A percentile compares a stretch with the other conserved stretches of the same genome.
Evolutionary conservation across 2,329 filamentous ascomycete genomes (phyloP).

Genomic region (Botryotinia calthae): DNA sequence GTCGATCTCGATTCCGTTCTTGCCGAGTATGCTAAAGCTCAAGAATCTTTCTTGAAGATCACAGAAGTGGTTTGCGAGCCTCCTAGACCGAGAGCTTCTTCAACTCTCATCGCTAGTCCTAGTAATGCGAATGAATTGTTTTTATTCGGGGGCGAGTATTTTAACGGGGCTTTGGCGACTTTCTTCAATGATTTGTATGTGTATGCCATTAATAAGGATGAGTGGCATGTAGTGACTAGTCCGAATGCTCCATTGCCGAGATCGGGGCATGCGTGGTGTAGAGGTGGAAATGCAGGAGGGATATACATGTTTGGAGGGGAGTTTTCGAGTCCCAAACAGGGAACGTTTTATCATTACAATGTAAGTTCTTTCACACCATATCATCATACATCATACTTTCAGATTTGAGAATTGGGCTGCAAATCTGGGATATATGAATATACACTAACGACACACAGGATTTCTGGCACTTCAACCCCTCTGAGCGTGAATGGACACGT

Average conservation of each 20-base stretch:
- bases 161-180: constrained; percentile 81
- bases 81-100: constrained; percentile 74
- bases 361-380: constrained; percentile 41
- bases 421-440: background rate
- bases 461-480: constrained; percentile 89
- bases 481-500: constrained; percentile 83
- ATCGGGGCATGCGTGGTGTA: constrained; percentile 92
- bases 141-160: constrained; percentile 93
- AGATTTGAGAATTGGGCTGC: too few relatives aligned
- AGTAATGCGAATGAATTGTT: constrained; percentile 84
- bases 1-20: constrained; percentile 91
- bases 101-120: constrained; percentile 80
- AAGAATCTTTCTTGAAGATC: constrained; percentile 91
- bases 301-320: constrained; percentile 95
- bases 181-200: constrained; percentile 67
- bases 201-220: constrained; percentile 77
- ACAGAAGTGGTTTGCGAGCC: constrained; percentile 75
- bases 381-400: background rate
- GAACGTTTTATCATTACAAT: constrained; percentile 98
- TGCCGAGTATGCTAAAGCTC: constrained; percentile 86
- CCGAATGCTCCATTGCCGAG: constrained; percentile 89
- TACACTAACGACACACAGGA: constrained; percentile 19
- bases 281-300: constrained; percentile 75
- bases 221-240: constrained; percentile 87
- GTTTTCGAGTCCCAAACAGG: constrained; percentile 94